Base-by-base conservation (phyloP, 768 basidiomycete species). In the Flagelloscypha sp. region DNA sequence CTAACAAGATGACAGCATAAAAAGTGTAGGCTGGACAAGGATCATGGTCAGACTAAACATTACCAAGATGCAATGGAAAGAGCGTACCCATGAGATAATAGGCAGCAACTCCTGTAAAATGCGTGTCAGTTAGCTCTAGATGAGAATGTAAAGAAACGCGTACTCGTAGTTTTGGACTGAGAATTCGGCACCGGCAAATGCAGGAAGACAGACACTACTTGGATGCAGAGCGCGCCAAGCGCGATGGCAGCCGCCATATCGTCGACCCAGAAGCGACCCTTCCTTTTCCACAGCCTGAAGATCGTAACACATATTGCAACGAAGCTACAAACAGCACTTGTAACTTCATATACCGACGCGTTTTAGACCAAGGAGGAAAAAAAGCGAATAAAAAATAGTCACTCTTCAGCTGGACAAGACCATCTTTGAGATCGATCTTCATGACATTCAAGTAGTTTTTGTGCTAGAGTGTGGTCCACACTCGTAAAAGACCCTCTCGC, bases 1-100 rank as follows among this genome's bases (percentile, higher is more conserved):
- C 52, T 11, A 25, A 64, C 66, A 64, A 68, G 29, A 65, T 54
- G 13, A 60, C 53, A n/a, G 48, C 47, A 35, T 63, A 66, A 37
- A 65, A 68, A 6, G 57, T 41, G n/a, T n/a, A n/a, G n/a, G n/a
- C n/a, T n/a, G n/a, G n/a, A n/a, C n/a, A n/a, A n/a, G n/a, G n/a
- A n/a, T n/a, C n/a, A n/a, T n/a, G n/a, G n/a, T n/a, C n/a, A n/a
- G n/a, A n/a, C n/a, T n/a, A n/a, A n/a, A n/a, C n/a, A n/a, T n/a
- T n/a, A n/a, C n/a, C n/a, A n/a, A n/a, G n/a, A n/a, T n/a, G n/a
- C n/a, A n/a, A n/a, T n/a, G n/a, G n/a, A n/a, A n/a, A n/a, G n/a
- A n/a, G n/a, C 2, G 44, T 46, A 25, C 56, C 58, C 49, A 62
- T 54, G 12, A 63, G 30, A 37, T 65, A 65, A 35, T 60, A 62